Percentiles rank a stretch among this genome's conserved stretches.
phyloP scores from a whole-genome alignment of 345 rosid species.

The Psidium guajava region DNA sequence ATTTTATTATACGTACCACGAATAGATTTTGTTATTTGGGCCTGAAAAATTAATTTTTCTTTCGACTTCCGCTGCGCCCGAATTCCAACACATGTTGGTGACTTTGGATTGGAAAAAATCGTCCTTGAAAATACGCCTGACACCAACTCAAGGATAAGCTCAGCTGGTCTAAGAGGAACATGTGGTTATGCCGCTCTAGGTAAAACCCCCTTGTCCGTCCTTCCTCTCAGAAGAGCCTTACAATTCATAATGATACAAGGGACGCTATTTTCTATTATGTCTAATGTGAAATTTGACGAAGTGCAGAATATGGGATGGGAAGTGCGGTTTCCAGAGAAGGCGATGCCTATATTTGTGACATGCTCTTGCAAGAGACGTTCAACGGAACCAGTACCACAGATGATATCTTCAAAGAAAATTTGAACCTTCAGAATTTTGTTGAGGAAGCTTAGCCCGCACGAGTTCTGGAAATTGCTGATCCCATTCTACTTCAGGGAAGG shows the following conservation, averaged over 20 bases:
- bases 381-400: conserved; percentile 7
- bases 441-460: conserved; percentile 3
- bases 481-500: background rate
- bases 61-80: no score
- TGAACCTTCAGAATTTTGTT: background rate
- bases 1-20: no score
- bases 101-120: background rate
- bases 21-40: no score
- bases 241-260: background rate
- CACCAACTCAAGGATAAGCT: background rate
- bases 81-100: background rate
- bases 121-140: background rate
- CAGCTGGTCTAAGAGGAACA: background rate
- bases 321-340: conserved; percentile 2
- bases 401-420: background rate
- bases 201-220: background rate
- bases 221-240: background rate
- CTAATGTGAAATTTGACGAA: background rate
- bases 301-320: conserved; percentile 17
- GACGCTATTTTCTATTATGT: background rate
- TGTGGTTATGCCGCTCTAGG: background rate
- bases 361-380: conserved; percentile 14
- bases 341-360: conserved; percentile 16
- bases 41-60: no score
- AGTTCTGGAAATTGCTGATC: conserved; percentile 4